Evolutionary conservation across 257 asterid genomes (phyloP).

Genomic region (Solanum paucissectum): DNA sequence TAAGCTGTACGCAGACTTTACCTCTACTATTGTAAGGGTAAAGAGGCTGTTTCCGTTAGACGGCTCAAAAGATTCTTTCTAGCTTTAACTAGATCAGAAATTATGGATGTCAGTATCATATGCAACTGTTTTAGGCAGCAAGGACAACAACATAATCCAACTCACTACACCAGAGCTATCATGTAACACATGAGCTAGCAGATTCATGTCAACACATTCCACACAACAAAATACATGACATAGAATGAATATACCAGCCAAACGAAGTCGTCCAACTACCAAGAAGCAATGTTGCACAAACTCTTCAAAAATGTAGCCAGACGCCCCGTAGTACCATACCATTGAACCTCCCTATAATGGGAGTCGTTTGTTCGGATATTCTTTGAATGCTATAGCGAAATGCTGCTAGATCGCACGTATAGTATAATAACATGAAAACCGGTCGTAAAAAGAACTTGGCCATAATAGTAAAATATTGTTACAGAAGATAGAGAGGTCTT

Average conservation of each 20-base stretch:
- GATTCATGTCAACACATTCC: neutral
- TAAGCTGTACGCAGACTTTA: neutral
- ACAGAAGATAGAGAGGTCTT: neutral
- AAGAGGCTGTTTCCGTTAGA: neutral
- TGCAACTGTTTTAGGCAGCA: neutral
- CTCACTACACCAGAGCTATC: neutral
- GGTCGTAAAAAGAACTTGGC: neutral
- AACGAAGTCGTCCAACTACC: neutral
- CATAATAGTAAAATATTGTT: neutral
- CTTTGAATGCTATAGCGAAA: neutral
- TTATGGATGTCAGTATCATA: neutral
- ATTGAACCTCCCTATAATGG: neutral
- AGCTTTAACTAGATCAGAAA: neutral
- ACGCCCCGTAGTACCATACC: neutral
- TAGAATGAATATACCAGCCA: neutral
- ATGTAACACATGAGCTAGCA: neutral
- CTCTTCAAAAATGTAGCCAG: neutral
- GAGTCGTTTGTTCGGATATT: neutral
- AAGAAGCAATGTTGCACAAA: neutral
- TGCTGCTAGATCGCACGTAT: neutral
- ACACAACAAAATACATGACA: neutral
- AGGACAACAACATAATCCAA: neutral
- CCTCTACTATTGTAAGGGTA: neutral
- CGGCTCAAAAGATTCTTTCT: neutral
- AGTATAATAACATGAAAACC: neutral